Percentiles rank a stretch among this genome's conserved stretches.
phyloP scores from a whole-genome alignment of 495 filamentous ascomycete species.

The Podospora didyma region DNA sequence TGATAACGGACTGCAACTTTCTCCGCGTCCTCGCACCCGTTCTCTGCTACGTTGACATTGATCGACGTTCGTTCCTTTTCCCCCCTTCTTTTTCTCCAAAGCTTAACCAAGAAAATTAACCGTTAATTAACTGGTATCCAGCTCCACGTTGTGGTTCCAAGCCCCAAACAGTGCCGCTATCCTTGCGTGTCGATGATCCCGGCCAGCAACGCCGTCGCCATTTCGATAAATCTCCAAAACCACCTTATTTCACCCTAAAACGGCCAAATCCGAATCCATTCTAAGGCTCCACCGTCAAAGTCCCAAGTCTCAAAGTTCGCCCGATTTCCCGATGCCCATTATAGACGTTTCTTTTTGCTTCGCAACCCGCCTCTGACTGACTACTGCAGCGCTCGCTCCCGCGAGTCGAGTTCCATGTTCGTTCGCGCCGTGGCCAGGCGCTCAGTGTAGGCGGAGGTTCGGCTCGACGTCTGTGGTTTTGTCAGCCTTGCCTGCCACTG shows the following conservation, averaged over 20 bases:
- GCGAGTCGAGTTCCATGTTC: conserved; percentile 7
- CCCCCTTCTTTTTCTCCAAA: too few species aligned
- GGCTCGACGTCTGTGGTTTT: background rate
- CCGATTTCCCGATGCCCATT: conserved; percentile 10
- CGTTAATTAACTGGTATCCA: too few species aligned
- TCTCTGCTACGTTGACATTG: too few species aligned
- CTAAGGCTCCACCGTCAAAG: background rate
- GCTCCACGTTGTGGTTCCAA: too few species aligned
- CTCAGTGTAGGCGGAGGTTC: conserved; percentile 3
- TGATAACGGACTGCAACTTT: too few species aligned
- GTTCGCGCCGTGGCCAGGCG: conserved; percentile 5
- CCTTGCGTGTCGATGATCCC: background rate
- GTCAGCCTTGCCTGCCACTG: background rate
- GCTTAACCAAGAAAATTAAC: too few species aligned
- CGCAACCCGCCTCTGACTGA: conserved; percentile 7
- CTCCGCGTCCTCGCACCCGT: too few species aligned
- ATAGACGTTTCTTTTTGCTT: background rate
- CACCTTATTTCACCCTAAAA: background rate
- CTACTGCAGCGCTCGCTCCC: conserved; percentile 14
- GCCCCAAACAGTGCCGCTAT: too few species aligned
- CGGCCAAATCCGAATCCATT: background rate
- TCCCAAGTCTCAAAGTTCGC: background rate
- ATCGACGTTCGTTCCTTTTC: too few species aligned
- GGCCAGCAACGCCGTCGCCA: too few species aligned
- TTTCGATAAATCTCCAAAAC: too few species aligned